Base-by-base conservation (phyloP, 2,329 filamentous ascomycete species). In the Endocalyx cinctus region DNA sequence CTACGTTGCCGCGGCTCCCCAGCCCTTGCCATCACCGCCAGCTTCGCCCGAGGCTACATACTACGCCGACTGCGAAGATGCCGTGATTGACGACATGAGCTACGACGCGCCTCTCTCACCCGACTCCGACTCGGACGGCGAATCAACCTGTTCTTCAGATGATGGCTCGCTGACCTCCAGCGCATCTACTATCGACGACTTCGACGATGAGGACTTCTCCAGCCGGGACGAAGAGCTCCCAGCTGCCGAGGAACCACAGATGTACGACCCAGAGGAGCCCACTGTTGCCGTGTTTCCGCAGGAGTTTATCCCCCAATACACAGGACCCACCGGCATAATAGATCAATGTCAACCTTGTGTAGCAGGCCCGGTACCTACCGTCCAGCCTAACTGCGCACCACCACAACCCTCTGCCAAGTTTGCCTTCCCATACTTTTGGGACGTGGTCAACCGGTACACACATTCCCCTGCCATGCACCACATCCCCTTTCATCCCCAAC, bases 111-210 rank as follows among this genome's bases (percentile, higher is more conserved):
- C 70, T 17, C 59, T 70, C 28, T 76, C 73, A 2, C 69, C 71
- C n/a, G 64, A 67, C 3, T 70, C 67, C 16, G 59, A 59, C 41
- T 63, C 60, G 14, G 62, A 64, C 31, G 56, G 55, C 12, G 63
- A 59, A 30, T 69, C 65, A 14, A 61, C 55, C 29, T 66, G 61
- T 46, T 65, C 63, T 17, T 76, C 73, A 6, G 70, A 77, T 45
- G 69, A 73, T 43, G 73, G 71, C 17, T 77, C 74, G 15, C 62
- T 77, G 16, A 66, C 66, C 14, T 77, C 73, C n/a, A 70, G 64
- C 44, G 66, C 60, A 19, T 72, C 72, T 10, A 72, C 66, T 33
- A 63, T 74, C 32, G 69, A 72, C 33, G 71, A 75, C 38, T 63
- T 62, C 17, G 58, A 74, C 38, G 61, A 64, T 17, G 67, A 70